These are phyloP conservation scores for Gaeumannomyces sp. DNA, from an alignment of 2,329 filamentous ascomycete genomes.

Conservation along the genomic window DNA sequence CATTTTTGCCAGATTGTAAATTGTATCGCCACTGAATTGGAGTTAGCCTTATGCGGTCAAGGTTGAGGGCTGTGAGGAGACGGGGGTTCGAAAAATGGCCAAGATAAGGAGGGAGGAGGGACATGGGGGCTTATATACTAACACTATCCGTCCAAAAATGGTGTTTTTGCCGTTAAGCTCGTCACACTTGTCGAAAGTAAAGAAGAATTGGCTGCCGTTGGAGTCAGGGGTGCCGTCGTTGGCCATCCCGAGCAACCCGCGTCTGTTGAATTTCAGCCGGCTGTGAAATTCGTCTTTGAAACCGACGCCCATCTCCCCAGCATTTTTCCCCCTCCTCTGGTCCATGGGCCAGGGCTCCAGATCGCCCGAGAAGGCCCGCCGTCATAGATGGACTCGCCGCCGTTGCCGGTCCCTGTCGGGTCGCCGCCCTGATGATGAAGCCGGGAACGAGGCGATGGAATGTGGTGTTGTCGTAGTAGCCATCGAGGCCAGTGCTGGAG, in stretches of 20 bases:
- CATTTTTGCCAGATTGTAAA: constrained; percentile 94
- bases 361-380: constrained; percentile 68
- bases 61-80: no score
- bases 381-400: constrained; percentile 88
- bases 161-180: constrained; percentile 89
- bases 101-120: no score
- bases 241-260: constrained; percentile 92
- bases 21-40: constrained; percentile 63
- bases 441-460: constrained; percentile 90
- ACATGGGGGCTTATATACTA: not conserved
- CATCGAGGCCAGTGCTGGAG: constrained; percentile 89
- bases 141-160: constrained; percentile 79
- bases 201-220: constrained; percentile 96
- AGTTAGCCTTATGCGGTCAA: not conserved
- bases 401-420: constrained; percentile 84
- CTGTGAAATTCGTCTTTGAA: constrained; percentile 87
- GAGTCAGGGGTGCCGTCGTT: constrained; percentile 72
- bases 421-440: constrained; percentile 96
- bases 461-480: constrained; percentile 88
- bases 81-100: no score
- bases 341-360: constrained; percentile 69
- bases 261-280: constrained; percentile 83
- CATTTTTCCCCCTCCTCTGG: constrained; percentile 55
- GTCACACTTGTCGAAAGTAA: constrained; percentile 78
- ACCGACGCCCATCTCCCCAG: constrained; percentile 51